phyloP scores from a whole-genome alignment of 495 filamentous ascomycete species.

The Penicillium alfredii region DNA sequence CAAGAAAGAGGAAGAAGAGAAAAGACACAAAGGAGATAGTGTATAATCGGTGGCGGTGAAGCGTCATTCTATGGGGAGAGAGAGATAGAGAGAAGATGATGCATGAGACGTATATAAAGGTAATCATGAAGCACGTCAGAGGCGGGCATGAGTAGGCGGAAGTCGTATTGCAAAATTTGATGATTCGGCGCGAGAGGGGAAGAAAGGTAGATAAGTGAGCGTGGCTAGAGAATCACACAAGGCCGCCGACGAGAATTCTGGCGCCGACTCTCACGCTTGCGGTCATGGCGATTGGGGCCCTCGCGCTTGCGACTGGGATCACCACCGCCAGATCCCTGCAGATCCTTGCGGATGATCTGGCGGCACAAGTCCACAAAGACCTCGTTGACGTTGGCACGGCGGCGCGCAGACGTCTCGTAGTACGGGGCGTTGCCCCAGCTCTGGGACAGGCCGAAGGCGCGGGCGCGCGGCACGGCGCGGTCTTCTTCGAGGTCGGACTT shows the following conservation, averaged over 20 bases:
- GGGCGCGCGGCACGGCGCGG: slow-evolving; percentile 71
- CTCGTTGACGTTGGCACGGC: slow-evolving; percentile 86
- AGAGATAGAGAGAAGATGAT: slow-evolving; percentile 18
- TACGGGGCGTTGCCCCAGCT: slow-evolving; percentile 88
- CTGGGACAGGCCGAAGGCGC: slow-evolving; percentile 81
- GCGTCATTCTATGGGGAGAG: slow-evolving; percentile 18
- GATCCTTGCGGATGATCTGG: slow-evolving; percentile 79
- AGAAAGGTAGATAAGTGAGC: slow-evolving; percentile 8
- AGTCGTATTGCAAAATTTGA: slow-evolving; percentile 7
- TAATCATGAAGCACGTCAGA: slow-evolving; percentile 22
- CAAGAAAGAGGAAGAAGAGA: slow-evolving; percentile 12
- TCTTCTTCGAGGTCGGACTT: slow-evolving; percentile 95
- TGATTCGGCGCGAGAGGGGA: slow-evolving; percentile 7
- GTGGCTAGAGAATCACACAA: slow-evolving; percentile 45
- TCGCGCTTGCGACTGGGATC: slow-evolving; percentile 38
- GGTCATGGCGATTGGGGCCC: slow-evolving; percentile 24
- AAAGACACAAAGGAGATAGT: slow-evolving; percentile 17
- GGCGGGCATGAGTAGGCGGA: slow-evolving; percentile 1
- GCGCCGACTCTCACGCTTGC: slow-evolving; percentile 28
- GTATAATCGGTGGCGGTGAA: slow-evolving; percentile 16
- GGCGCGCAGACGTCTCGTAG: slow-evolving; percentile 87
- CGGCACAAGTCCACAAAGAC: slow-evolving; percentile 90
- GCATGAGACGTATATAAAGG: slow-evolving; percentile 15
- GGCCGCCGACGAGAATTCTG: slow-evolving; percentile 28
- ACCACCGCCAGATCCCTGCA: slow-evolving; percentile 39